A percentile compares a stretch with the other conserved stretches of the same genome.
These are phyloP conservation scores for Aegilops bicornis DNA, from an alignment of 176 grass and related monocot genomes.

Conservation along the genomic window DNA sequence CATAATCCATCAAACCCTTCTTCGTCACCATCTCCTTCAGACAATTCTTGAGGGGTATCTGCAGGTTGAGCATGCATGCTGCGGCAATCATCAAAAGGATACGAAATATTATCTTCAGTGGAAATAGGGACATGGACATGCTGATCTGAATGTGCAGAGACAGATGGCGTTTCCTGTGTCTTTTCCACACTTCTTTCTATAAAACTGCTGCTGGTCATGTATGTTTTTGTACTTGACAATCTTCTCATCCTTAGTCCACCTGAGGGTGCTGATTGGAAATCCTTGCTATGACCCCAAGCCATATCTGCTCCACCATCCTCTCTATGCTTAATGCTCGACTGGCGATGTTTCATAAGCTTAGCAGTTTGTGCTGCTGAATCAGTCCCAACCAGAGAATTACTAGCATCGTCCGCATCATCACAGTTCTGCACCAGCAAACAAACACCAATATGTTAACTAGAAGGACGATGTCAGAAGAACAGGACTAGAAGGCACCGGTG, in stretches of 20 bases:
- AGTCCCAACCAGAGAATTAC: not conserved
- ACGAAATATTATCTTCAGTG: not conserved
- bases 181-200: not conserved
- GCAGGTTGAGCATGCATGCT: not conserved
- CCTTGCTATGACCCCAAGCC: constrained; percentile 36
- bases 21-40: not conserved
- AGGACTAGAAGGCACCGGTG: not conserved
- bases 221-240: constrained; percentile 8
- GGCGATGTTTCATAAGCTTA: not conserved
- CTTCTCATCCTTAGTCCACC: not conserved
- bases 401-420: constrained; percentile 5
- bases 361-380: constrained; percentile 1
- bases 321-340: not conserved
- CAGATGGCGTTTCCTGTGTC: not conserved
- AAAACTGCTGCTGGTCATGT: not conserved
- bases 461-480: not conserved
- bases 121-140: not conserved
- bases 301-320: not conserved
- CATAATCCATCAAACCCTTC: not conserved
- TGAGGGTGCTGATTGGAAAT: constrained; percentile 18
- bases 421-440: constrained; percentile 31
- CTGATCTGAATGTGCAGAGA: not conserved
- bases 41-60: not conserved
- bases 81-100: not conserved
- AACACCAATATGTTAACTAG: not conserved